Percentiles rank a stretch among this genome's conserved stretches.
These are phyloP conservation scores for Aspergillus fructus DNA, from an alignment of 2,329 filamentous ascomycete species.

Conservation along the genomic window DNA sequence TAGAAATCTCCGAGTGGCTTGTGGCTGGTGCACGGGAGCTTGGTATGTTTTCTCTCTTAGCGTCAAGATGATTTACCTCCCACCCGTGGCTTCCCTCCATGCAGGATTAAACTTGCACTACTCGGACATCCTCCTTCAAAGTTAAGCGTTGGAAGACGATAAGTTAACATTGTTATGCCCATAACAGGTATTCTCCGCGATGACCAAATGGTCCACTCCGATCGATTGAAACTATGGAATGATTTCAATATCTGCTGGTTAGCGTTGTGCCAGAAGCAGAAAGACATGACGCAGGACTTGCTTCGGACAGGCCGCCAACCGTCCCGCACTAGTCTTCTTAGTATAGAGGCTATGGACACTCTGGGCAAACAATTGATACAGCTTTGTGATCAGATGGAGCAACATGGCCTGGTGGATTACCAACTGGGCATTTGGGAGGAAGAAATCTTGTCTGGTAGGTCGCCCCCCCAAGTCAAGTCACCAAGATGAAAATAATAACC, in stretches of 20 bases:
- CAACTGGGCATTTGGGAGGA: conserved; percentile 97
- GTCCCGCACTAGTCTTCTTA: conserved; percentile 63
- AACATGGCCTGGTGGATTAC: conserved; percentile 93
- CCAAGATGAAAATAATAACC: neutral
- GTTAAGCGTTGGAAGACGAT: neutral
- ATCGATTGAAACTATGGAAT: conserved; percentile 83
- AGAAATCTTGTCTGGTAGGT: conserved; percentile 78
- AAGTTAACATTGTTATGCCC: neutral
- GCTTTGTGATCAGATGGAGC: conserved; percentile 82
- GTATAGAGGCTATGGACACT: conserved; percentile 67
- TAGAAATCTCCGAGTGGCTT: conserved; percentile 66
- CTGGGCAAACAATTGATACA: conserved; percentile 80
- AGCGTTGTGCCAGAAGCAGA: conserved; percentile 77
- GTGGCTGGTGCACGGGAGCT: conserved; percentile 64
- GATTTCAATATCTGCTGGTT: conserved; percentile 96
- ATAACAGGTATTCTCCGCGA: conserved; percentile 75
- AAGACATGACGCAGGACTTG: conserved; percentile 64
- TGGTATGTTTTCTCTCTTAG: conserved; percentile 54
- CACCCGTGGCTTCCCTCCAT: neutral
- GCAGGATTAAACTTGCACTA: neutral
- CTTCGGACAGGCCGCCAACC: conserved; percentile 60
- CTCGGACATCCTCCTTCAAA: neutral
- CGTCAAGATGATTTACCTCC: conserved; percentile 20
- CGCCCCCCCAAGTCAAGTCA: neutral
- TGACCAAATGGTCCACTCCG: conserved; percentile 70